Evolutionary conservation across 371 early-diverging fungal species (phyloP), one percentile per base, ranked within the genome.

Genomic region (Nematocida homosporus): DNA sequence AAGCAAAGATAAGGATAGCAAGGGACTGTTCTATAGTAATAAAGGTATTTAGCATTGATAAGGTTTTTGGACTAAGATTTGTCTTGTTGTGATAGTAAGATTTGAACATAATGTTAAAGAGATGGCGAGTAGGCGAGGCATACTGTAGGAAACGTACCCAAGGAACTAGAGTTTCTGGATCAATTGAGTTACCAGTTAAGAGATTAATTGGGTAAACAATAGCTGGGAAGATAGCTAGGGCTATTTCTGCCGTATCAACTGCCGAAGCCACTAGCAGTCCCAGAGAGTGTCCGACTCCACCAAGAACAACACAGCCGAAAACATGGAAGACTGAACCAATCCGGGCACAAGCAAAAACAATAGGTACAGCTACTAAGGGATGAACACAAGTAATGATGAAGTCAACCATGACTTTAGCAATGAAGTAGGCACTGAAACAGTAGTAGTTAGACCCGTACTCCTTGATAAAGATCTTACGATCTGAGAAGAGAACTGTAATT

Each of bases 51-150:
- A 78, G 41, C 2, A 44, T 16, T 4, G 35, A 47, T n/a, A 48
- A 1, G 4, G 47, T 20, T 41, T 44, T 51, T 3, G 56, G 32
- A 0, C 30, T 0, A 2, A 55, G 30, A 8, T 29, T n/a, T 2
- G 54, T n/a, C 30, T 37, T 47, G 23, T 51, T 48, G 4, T 18
- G 20, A 60, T 66, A 79, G 53, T 80, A 65, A 41, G 53, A 50
- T 59, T 80, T 80, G 37, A 80, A 61, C 63, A 68, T 61, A 27
- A 78, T 78, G 44, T 80, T 80, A 30, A 47, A 80, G 25, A 67
- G 54, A 48, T 80, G 78, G 41, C 80, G 59, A 5, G 63, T 65
- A 0, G 80, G 80, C 13, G 79, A 79, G 37, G 78, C 38, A 50
- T 78, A 80, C 48, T 80, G 80, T n/a, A 69, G 32, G 38, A 16